Percentiles rank a stretch among this genome's conserved stretches.
phyloP scores from a whole-genome alignment of 2,329 filamentous ascomycete genomes.

The Diplodia mutila region DNA sequence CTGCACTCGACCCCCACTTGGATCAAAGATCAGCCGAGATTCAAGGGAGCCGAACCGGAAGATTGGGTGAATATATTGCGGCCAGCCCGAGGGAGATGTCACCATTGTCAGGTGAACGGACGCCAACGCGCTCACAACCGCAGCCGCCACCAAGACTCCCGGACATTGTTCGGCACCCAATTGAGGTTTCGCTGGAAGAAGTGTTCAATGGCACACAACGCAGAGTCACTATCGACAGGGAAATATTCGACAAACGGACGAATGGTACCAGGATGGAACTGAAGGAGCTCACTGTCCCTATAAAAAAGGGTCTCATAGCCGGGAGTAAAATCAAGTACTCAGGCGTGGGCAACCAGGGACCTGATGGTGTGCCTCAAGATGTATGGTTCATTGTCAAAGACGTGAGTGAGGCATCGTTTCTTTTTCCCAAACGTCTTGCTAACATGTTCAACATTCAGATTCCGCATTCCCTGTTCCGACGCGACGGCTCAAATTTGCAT shows the following conservation, averaged over 20 bases:
- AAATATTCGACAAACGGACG: slow-evolving; percentile 79
- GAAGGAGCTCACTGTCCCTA: slow-evolving; percentile 88
- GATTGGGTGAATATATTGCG: background rate
- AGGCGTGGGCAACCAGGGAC: slow-evolving; percentile 92
- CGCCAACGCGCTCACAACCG: background rate
- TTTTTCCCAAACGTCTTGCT: slow-evolving; percentile 28
- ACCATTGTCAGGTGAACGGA: background rate
- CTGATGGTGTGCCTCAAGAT: slow-evolving; percentile 90
- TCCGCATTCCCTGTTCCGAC: slow-evolving; percentile 79
- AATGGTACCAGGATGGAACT: slow-evolving; percentile 86
- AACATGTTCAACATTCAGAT: slow-evolving; percentile 62
- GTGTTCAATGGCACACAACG: slow-evolving; percentile 84
- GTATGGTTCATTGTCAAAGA: slow-evolving; percentile 93
- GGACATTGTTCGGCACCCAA: slow-evolving; percentile 77
- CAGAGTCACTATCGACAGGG: slow-evolving; percentile 97
- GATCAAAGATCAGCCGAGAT: background rate
- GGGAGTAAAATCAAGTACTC: slow-evolving; percentile 98
- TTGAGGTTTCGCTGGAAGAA: slow-evolving; percentile 85
- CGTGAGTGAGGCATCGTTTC: slow-evolving; percentile 59
- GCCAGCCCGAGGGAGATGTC: slow-evolving; percentile 16
- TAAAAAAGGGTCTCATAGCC: slow-evolving; percentile 93
- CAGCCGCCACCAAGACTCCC: too few species aligned
- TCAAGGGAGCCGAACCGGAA: background rate
- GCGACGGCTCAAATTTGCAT: slow-evolving; percentile 85
- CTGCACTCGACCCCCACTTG: background rate